These are phyloP conservation scores for Galeopsis tetrahit DNA, from an alignment of 257 asterid species.

Conservation along the genomic window DNA sequence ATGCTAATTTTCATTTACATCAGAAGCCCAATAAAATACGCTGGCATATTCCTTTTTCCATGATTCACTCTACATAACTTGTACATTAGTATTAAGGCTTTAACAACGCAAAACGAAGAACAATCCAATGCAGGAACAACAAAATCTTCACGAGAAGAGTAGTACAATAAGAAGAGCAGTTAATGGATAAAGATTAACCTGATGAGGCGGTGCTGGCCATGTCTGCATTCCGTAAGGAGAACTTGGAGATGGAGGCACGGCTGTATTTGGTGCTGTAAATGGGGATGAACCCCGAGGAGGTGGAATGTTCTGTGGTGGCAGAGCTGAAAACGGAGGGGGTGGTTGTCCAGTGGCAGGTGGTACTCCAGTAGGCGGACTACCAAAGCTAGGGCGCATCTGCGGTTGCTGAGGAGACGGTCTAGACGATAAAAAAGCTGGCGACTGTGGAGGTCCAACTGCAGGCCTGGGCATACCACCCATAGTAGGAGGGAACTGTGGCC, in stretches of 20 bases:
- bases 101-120: conserved; percentile 4
- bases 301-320: conserved; percentile 48
- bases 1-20: conserved; percentile 13
- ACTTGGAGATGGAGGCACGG: conserved; percentile 59
- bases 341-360: conserved; percentile 67
- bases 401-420: conserved; percentile 56
- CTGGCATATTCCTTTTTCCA: conserved; percentile 17
- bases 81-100: neutral
- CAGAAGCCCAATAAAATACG: conserved; percentile 25
- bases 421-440: conserved; percentile 49
- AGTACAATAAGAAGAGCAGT: neutral
- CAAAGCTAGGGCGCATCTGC: conserved; percentile 75
- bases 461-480: conserved; percentile 62
- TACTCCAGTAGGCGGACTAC: conserved; percentile 70
- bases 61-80: conserved; percentile 7
- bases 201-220: conserved; percentile 78
- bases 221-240: conserved; percentile 80
- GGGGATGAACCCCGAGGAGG: conserved; percentile 80
- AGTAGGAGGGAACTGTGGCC: conserved; percentile 69
- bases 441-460: conserved; percentile 62
- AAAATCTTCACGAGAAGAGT: neutral
- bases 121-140: conserved; percentile 3
- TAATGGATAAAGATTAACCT: conserved; percentile 56
- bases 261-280: conserved; percentile 61
- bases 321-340: conserved; percentile 62